Base-by-base conservation (phyloP, 1,284 basidiomycete genomes). In the Boletus mariae region DNA sequence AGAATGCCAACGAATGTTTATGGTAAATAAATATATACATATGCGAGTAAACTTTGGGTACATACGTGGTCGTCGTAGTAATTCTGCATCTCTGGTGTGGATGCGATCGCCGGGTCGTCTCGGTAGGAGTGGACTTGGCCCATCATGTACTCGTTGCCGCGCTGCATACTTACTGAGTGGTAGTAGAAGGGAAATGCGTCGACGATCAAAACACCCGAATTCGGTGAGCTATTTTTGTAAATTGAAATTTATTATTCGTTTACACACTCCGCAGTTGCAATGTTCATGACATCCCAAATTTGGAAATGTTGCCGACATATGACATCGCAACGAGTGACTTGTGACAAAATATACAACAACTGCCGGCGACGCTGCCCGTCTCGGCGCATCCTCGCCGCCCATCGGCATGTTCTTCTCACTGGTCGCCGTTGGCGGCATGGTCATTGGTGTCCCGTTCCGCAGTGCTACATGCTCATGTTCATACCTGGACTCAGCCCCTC, bases 31-130 rank as follows among this genome's bases (percentile, higher is more conserved):
- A 38, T 54, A 55, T 51, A 57, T 42, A 46, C 28, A 49, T 25
- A 35, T 29, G 32, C 13, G 45, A 17, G 31, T 6, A 13, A 34
- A 34, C 13, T 6, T 34, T 15, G 32, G 6, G 8, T 52, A 38
- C 65, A 57, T 52, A 68, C 65, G 9, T 59, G 53, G 43, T 66
- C 63, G 8, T 72, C 68, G 52, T 71, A 68, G 50, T 70, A 71
- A 41, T 49, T 54, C 45, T 72, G 71, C 34, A 70, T 46, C 25
- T 72, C 70, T 17, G 63, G 58, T 5, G 60, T 61, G 23, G 61
- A 51, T 5, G 50, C 42, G 38, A 38, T 25, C 4, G 55, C 45
- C 5, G 62, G 56, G n/a, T 57, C 49, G 49, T 68, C 67, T 4
- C 54, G 62, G 53, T 64, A 73, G 41, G 57, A 52, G 2, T 59